Evolutionary conservation across 192 early-diverging fungal species (phyloP), one percentile per base, ranked within the genome.

Genomic region (Coemansia sp.): DNA sequence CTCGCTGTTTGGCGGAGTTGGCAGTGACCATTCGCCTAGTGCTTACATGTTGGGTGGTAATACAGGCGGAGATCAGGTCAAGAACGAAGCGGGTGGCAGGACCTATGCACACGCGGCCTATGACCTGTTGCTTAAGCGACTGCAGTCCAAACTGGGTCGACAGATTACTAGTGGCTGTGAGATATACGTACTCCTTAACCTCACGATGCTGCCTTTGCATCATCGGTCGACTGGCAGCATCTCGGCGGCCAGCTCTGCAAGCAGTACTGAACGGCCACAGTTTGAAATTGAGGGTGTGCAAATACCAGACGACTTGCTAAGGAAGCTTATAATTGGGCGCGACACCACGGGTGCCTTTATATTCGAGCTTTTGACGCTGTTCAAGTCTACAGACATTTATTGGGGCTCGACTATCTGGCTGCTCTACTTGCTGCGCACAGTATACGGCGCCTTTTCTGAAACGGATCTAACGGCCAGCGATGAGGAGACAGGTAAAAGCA

Each of bases 351-450:
- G 20, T 3, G 61, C 61, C 16, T 16, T 41, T 34, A n/a, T 60
- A 18, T 0, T 15, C 57, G 15, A 34, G 1, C 29, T 31, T 0
- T 16, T 41, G 61, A n/a, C 12, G 52, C 55, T 5, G 61, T 68
- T 62, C 7, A 39, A 6, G 3, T 34, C 64, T n/a, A 12, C 64
- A 7, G 69, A 76, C 27, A 63, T 76, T 2, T 66, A 70, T 46
- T 76, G 74, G 74, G 74, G 74, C 12, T 55, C 69, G 24, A 33
- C 41, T 0, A 10, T 52, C 3, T 76, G 74, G 74, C 29, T 76
- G 1, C 60, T 76, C 16, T 27, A 61, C 13, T 31, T 76, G 31
- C 44, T 71, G 39, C 64, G 13, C 38, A 53, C 20, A 8, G 69
- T 62, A 3, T 60, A 61, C 12, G 39, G 20, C n/a, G 12, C 18